phyloP scores from a whole-genome alignment of 352 stramenopile genomes.

The Phytophthora niederhauseri region DNA sequence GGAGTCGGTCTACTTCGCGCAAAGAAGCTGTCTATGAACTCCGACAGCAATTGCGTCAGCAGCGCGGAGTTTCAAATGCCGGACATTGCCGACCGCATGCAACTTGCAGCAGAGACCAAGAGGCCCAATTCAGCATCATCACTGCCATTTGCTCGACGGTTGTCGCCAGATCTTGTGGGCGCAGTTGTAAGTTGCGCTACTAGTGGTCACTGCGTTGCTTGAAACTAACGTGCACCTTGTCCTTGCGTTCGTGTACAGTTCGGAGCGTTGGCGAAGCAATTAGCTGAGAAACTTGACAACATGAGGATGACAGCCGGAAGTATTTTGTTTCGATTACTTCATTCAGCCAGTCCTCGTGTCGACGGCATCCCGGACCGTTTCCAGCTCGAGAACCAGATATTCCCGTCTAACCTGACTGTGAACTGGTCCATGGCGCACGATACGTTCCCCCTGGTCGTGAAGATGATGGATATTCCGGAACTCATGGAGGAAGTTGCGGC shows the following conservation, averaged over 20 bases:
- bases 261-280: slow-evolving; percentile 93
- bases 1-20: slow-evolving; percentile 59
- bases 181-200: slow-evolving; percentile 37
- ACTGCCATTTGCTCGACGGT: slow-evolving; percentile 42
- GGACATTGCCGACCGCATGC: slow-evolving; percentile 26
- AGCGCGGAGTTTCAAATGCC: slow-evolving; percentile 31
- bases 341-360: slow-evolving; percentile 63
- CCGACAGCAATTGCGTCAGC: not conserved
- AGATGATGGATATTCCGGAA: slow-evolving; percentile 85
- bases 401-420: slow-evolving; percentile 54
- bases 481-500: slow-evolving; percentile 87
- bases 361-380: slow-evolving; percentile 80
- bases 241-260: slow-evolving; percentile 44
- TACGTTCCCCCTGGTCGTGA: slow-evolving; percentile 92
- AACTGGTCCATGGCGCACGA: slow-evolving; percentile 88
- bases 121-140: not conserved
- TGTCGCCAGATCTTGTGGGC: slow-evolving; percentile 50
- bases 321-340: slow-evolving; percentile 89
- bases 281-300: slow-evolving; percentile 96
- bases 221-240: slow-evolving; percentile 29
- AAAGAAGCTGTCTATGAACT: slow-evolving; percentile 29
- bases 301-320: slow-evolving; percentile 90
- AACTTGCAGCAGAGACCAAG: slow-evolving; percentile 12
- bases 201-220: not conserved
- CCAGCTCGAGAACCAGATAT: slow-evolving; percentile 69